A percentile compares a stretch with the other conserved stretches of the same genome.
These are phyloP conservation scores for Castanea mollissima DNA, from an alignment of 306 rosid species.

Conservation along the genomic window DNA sequence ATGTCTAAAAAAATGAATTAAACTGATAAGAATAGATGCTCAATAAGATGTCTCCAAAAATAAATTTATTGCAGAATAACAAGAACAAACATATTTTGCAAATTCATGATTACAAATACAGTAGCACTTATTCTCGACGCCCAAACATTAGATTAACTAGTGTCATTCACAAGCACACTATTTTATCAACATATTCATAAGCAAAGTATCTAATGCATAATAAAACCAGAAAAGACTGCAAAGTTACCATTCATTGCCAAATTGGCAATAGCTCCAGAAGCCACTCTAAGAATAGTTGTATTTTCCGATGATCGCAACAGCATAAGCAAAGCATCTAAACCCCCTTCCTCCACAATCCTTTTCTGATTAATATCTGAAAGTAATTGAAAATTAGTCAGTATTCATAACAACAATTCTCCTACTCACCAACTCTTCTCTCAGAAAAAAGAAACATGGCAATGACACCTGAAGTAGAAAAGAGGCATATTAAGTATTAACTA, in stretches of 20 bases:
- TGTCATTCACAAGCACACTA: neutral
- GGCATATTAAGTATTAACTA: neutral
- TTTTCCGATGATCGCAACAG: conserved; percentile 55
- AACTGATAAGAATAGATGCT: too few species aligned
- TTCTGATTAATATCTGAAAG: conserved; percentile 62
- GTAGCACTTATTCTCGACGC: neutral
- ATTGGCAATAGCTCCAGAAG: conserved; percentile 75
- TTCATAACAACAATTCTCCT: neutral
- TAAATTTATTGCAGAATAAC: too few species aligned
- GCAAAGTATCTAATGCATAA: neutral
- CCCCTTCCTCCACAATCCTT: conserved; percentile 70
- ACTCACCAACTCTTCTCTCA: neutral
- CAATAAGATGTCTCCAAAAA: too few species aligned
- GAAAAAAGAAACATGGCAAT: neutral
- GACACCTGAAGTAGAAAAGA: neutral
- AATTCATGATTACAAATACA: too few species aligned
- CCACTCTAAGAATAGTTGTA: conserved; percentile 63
- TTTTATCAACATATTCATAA: neutral
- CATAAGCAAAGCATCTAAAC: conserved; percentile 58
- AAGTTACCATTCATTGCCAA: conserved; percentile 70
- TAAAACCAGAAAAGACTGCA: conserved; percentile 1
- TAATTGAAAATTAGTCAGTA: neutral
- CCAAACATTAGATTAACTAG: neutral
- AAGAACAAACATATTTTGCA: too few species aligned
- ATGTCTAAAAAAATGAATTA: neutral